Percentiles rank a stretch among this genome's conserved stretches.
Conservation (phyloP, 352 stramenopile species). For the Aphanomyces stellatus region DNA sequence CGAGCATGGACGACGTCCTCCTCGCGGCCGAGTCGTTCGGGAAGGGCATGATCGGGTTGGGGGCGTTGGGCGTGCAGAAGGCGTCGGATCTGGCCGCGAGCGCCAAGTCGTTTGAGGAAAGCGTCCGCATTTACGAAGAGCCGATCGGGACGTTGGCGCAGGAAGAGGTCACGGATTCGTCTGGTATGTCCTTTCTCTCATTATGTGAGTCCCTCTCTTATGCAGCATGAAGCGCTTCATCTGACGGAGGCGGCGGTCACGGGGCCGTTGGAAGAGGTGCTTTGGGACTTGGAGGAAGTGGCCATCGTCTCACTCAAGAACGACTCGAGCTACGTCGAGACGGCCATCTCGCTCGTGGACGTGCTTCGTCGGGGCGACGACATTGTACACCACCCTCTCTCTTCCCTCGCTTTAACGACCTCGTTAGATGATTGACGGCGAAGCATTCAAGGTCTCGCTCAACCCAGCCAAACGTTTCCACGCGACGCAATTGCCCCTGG, state of each 20-base stretch:
- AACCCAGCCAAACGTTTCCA: constrained; percentile 14
- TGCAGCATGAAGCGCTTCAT: background rate
- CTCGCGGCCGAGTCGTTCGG: constrained; percentile 10
- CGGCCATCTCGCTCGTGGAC: background rate
- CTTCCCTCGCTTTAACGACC: background rate
- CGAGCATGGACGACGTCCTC: constrained; percentile 12
- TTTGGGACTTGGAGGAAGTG: constrained; percentile 9
- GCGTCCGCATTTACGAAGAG: constrained; percentile 14
- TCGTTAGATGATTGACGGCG: constrained; percentile 15
- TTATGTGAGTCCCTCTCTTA: background rate
- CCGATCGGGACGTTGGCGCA: constrained; percentile 9
- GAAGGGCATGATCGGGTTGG: constrained; percentile 15
- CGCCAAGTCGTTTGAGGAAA: constrained; percentile 14
- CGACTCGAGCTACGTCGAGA: constrained; percentile 19
- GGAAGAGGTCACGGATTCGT: background rate
- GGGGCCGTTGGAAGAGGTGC: constrained; percentile 9
- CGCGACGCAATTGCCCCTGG: constrained; percentile 12
- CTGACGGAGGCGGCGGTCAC: background rate
- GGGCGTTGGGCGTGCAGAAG: constrained; percentile 8
- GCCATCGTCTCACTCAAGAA: constrained; percentile 8
- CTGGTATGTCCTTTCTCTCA: background rate
- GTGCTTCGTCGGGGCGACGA: constrained; percentile 6
- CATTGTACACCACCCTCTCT: background rate
- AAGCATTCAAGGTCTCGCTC: constrained; percentile 16
- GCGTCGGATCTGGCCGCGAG: constrained; percentile 5